A percentile compares a stretch with the other conserved stretches of the same genome.
Conservation (phyloP, 2,329 filamentous ascomycete species). For the Fusarium tricinctum region DNA sequence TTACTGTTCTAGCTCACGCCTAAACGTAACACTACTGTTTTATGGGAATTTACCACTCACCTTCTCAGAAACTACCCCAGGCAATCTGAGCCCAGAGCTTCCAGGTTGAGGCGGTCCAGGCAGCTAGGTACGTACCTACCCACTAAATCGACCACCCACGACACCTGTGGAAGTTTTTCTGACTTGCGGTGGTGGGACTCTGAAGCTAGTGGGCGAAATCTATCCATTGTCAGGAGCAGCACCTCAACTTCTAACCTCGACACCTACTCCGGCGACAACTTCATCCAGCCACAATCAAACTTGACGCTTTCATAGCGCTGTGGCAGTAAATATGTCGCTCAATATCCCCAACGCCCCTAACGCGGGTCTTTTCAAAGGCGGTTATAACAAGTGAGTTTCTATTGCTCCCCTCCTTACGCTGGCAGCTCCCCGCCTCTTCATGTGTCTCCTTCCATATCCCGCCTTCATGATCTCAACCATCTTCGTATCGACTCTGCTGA, state of each 20-base stretch:
- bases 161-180: constrained; percentile 49
- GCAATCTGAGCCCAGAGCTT: too few relatives aligned
- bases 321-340: constrained; percentile 80
- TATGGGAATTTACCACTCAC: background rate
- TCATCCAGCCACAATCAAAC: constrained; percentile 40
- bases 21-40: background rate
- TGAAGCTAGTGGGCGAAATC: constrained; percentile 47
- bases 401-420: constrained; percentile 51
- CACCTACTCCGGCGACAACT: constrained; percentile 30
- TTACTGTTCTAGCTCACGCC: background rate
- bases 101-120: constrained; percentile 19
- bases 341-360: constrained; percentile 96
- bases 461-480: constrained; percentile 9
- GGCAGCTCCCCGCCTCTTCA: constrained; percentile 49
- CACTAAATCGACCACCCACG: constrained; percentile 45
- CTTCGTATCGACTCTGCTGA: constrained; percentile 4
- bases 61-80: too few relatives aligned
- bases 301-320: constrained; percentile 31
- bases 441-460: constrained; percentile 26
- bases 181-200: constrained; percentile 36
- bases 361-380: constrained; percentile 92
- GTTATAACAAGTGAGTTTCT: constrained; percentile 88
- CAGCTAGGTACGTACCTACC: constrained; percentile 47
- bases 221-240: constrained; percentile 38
- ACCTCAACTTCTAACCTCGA: constrained; percentile 43